Conservation (phyloP, 2,329 filamentous ascomycete species). For the Penicillium expansum region DNA sequence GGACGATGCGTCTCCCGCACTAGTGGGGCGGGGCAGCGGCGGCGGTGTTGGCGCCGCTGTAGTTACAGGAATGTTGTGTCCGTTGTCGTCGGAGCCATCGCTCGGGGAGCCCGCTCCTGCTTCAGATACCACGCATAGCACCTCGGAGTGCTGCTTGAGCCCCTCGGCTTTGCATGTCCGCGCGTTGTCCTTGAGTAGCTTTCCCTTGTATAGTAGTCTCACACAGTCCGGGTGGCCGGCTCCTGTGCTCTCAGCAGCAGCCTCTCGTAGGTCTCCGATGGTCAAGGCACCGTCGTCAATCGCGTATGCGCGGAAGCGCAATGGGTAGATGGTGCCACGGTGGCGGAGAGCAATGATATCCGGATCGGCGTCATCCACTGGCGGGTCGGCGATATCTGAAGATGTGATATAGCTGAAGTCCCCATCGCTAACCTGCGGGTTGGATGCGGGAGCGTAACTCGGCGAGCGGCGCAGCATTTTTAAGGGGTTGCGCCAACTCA, state of each 20-base stretch:
- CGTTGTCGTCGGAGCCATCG: constrained; percentile 31
- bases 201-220: constrained; percentile 49
- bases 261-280: constrained; percentile 42
- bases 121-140: constrained; percentile 47
- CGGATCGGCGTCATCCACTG: constrained; percentile 36
- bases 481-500: constrained; percentile 37
- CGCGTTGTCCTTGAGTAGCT: constrained; percentile 43
- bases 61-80: constrained; percentile 8
- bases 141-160: constrained; percentile 49
- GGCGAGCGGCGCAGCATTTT: constrained; percentile 35
- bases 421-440: constrained; percentile 38
- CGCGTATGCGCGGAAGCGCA: constrained; percentile 47
- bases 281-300: constrained; percentile 47
- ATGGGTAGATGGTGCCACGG: constrained; percentile 41
- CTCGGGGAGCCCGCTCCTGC: constrained; percentile 32
- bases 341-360: constrained; percentile 47
- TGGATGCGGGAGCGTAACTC: constrained; percentile 23
- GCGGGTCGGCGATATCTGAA: constrained; percentile 34
- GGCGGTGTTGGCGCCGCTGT: neutral
- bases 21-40: constrained; percentile 11
- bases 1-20: constrained; percentile 22
- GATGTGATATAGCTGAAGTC: constrained; percentile 43
- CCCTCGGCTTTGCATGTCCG: constrained; percentile 43
- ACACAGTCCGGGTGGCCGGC: constrained; percentile 39
- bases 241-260: constrained; percentile 39